Conservation (phyloP, 352 stramenopile genomes). For the Pythium grandisporangium region DNA sequence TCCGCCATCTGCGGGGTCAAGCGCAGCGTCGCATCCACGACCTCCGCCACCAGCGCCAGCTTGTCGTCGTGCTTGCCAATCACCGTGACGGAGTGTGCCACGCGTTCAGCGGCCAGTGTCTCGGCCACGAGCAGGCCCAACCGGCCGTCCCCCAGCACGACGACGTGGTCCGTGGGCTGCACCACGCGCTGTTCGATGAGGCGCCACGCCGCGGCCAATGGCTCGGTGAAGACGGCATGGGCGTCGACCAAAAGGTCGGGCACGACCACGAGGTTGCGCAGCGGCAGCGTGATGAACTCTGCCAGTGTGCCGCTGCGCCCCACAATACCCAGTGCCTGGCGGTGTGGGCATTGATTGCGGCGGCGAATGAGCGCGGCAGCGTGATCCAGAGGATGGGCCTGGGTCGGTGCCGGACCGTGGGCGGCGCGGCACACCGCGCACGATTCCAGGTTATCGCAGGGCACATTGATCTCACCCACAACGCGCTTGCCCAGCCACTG, state of each 20-base stretch:
- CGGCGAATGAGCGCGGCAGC: conserved; percentile 5
- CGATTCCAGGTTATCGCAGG: conserved; percentile 29
- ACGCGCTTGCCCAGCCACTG: conserved; percentile 80
- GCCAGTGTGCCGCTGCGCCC: conserved; percentile 58
- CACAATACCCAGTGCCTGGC: conserved; percentile 66
- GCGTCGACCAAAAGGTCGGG: conserved; percentile 28
- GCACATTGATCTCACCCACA: conserved; percentile 89
- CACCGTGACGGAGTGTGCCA: conserved; percentile 10
- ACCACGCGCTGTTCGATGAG: conserved; percentile 59
- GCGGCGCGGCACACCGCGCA: conserved; percentile 15
- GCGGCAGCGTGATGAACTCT: conserved; percentile 56
- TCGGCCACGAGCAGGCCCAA: conserved; percentile 65
- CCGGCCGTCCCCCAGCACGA: conserved; percentile 67
- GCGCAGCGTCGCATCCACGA: conserved; percentile 21
- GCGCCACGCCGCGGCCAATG: conserved; percentile 58
- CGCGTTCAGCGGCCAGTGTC: conserved; percentile 22
- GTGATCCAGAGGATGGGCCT: neutral
- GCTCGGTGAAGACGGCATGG: conserved; percentile 51
- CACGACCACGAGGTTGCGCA: conserved; percentile 56
- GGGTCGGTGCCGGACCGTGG: neutral
- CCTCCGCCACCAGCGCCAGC: conserved; percentile 33
- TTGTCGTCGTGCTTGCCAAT: conserved; percentile 56
- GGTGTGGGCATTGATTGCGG: conserved; percentile 70
- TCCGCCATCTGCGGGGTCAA: neutral
- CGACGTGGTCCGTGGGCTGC: conserved; percentile 28